Base-by-base conservation (phyloP, 2,329 filamentous ascomycete genomes). In the Ophiostoma piceae region DNA sequence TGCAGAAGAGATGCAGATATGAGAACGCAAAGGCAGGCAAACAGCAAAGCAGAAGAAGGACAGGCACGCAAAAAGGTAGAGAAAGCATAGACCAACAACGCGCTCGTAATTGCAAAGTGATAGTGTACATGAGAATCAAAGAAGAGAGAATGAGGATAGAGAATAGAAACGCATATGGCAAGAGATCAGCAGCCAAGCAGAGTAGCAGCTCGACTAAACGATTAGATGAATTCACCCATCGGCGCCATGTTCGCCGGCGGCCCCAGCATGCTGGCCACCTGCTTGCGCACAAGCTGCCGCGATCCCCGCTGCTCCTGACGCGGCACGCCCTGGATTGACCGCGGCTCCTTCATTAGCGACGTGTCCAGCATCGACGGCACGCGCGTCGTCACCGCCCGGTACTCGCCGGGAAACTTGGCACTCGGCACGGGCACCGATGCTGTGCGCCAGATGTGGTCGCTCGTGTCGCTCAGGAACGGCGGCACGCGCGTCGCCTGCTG, bases 301-400 rank as follows among this genome's bases (percentile, higher is more conserved):
- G 79, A 79, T 41, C 83, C 78, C n/a, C 82, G 81, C 70, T 83
- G 82, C 71, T 86, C 84, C 22, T 84, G 83, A 43, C 86, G 81
- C 32, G 93, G 93, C n/a, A 93, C 88, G 47, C 94, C 94, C 78
- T 96, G 92, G 54, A 97, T 94, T 72, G 92, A 88, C 71, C 94
- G 87, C 39, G 94, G 94, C 79, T 97, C 94, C 78, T 92, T 92
- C 92, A 98, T 97, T 66, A 97, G 82, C 16, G 88, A 86, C 3
- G 90, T 86, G 75, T 99, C 95, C 11, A 99, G 84, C 76, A 92
- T 94, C 8, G 92, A 88, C 5, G 95, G 95, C 51, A 92, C 88
- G 74, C 88, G 81, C 14, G 87, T 87, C 69, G 87, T 82, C 16
- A 88, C 82, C 41, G 83, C 79, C 71, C 84, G 83, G 79, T 90